Evolutionary conservation across 139 green algal species (phyloP), one percentile per base, ranked within the genome.

Genomic region (Chlorella sp.): DNA sequence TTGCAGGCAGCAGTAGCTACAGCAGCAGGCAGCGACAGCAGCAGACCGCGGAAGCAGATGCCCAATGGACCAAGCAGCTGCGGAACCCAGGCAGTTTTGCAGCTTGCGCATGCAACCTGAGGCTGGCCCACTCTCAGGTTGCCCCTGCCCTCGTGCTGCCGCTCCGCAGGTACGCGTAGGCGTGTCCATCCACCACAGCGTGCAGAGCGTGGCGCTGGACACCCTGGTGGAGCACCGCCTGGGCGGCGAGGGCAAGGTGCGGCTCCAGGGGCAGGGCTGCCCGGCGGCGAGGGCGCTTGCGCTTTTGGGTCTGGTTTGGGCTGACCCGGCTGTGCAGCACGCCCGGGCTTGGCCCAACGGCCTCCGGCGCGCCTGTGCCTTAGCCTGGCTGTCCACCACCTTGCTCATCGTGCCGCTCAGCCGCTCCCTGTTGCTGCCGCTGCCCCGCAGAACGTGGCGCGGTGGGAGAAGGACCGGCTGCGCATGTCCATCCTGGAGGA

Each of bases 401-500:
- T 9, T 34, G 60, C 60, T 68, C 26, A 9, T 36, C 64, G 41
- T 38, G 64, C 64, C 17, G 32, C 32, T 16, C 41, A 32, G 32
- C 20, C 64, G 20, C 32, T 16, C 6, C 1, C 30, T 38, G 64
- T 7, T 38, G 13, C 30, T n/a, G 26, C 22, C 34, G 60, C 26
- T 68, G 60, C 4, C 64, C 32, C 32, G 51, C 81, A 84, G 83
- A 81, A 51, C 46, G 73, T 82, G 44, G 11, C 41, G 0, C 58
- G 85, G 11, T 73, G 88, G 77, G 88, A 93, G 90, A 78, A 82
- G 51, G 91, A 94, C 70, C 85, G 88, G 26, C 84, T 92, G 79
- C 88, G 91, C 41, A 80, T 93, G 69, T 80, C 85, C 41, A 91
- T 97, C 38, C 87, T 98, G 64, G 91, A 96, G 62, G 94, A 98